Conservation (phyloP, 2,329 filamentous ascomycete genomes). For the Curvularia sp. region DNA sequence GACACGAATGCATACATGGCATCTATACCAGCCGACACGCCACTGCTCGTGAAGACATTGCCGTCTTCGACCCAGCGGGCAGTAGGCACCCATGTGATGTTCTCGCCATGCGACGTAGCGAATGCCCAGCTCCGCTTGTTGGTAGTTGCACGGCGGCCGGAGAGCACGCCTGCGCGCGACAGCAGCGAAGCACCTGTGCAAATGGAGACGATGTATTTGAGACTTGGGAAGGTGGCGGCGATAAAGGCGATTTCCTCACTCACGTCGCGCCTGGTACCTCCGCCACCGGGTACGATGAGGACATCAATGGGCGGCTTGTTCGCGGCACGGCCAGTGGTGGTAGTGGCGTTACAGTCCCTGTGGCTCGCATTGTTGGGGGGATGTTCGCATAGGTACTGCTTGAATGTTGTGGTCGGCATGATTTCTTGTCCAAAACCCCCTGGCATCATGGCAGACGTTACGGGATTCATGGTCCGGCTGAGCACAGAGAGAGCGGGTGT, state of each 20-base stretch:
- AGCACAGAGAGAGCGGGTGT: conserved; percentile 38
- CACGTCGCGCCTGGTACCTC: conserved; percentile 53
- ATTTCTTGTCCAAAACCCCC: conserved; percentile 48
- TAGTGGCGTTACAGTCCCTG: not conserved
- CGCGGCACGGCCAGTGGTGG: not conserved
- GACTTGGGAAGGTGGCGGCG: conserved; percentile 54
- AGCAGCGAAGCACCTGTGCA: conserved; percentile 69
- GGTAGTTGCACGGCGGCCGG: conserved; percentile 67
- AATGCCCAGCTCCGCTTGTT: conserved; percentile 66
- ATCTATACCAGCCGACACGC: conserved; percentile 69
- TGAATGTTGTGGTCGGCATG: conserved; percentile 62
- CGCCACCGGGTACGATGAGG: conserved; percentile 69
- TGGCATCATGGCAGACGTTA: conserved; percentile 29
- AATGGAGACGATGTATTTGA: conserved; percentile 65
- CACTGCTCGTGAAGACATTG: conserved; percentile 70
- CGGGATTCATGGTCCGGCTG: conserved; percentile 39
- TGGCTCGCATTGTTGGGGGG: not conserved
- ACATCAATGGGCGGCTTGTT: conserved; percentile 59
- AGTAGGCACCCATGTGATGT: conserved; percentile 62
- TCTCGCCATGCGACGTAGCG: conserved; percentile 57
- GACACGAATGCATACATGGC: conserved; percentile 63
- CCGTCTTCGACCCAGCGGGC: conserved; percentile 69
- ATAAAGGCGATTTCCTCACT: conserved; percentile 58
- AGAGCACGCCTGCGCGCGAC: conserved; percentile 65
- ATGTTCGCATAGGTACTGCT: not conserved